Evolutionary conservation across 495 filamentous ascomycete species (phyloP).

Genomic region (Trichoderma gamsii): DNA sequence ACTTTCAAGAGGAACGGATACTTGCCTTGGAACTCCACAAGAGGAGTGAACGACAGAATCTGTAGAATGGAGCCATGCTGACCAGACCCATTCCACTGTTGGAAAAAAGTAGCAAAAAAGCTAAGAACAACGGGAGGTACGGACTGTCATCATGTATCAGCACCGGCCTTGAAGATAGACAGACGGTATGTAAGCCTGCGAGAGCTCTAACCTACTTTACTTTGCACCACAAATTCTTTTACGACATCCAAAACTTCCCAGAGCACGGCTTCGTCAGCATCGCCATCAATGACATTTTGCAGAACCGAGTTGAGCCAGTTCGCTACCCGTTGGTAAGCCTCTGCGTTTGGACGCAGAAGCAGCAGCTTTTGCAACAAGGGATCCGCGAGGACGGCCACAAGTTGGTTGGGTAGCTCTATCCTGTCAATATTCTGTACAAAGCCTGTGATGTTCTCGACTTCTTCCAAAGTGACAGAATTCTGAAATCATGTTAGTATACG

Average conservation of each 20-base stretch:
- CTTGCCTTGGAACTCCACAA: conserved; percentile 53
- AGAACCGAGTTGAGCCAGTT: conserved; percentile 61
- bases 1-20: conserved; percentile 10
- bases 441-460: conserved; percentile 64
- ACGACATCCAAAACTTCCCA: conserved; percentile 53
- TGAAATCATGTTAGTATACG: conserved; percentile 24
- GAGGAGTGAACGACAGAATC: conserved; percentile 56
- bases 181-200: background rate
- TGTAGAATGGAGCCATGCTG: conserved; percentile 56
- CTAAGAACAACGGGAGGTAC: conserved; percentile 54
- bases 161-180: conserved; percentile 18
- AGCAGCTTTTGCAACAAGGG: conserved; percentile 73
- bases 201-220: conserved; percentile 49
- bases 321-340: conserved; percentile 50
- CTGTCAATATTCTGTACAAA: conserved; percentile 72
- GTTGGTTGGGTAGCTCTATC: conserved; percentile 74
- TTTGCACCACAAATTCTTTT: conserved; percentile 52
- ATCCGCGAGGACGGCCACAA: conserved; percentile 70
- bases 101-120: conserved; percentile 58
- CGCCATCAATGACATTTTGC: conserved; percentile 50
- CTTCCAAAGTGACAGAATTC: conserved; percentile 66
- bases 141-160: conserved; percentile 18
- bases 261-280: conserved; percentile 43
- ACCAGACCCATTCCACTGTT: conserved; percentile 61
- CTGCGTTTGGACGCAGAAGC: conserved; percentile 54